phyloP scores from a whole-genome alignment of 257 asterid species.

The Solanum pinnatisectum region DNA sequence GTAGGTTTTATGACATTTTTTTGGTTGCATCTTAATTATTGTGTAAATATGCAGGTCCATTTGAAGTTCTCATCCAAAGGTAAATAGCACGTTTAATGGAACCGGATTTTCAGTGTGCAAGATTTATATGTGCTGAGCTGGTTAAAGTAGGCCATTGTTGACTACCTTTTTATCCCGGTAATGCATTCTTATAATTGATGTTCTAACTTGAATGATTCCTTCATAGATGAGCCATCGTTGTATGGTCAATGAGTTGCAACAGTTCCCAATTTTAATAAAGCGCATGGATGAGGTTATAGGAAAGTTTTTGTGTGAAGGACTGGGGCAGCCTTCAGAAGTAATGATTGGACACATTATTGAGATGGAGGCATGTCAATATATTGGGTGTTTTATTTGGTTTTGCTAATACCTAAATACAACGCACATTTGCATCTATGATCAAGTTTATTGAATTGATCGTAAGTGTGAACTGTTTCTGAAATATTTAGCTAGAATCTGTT shows the following conservation, averaged over 20 bases:
- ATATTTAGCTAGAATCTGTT: neutral
- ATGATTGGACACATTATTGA: slow-evolving; percentile 80
- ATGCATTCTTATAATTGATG: neutral
- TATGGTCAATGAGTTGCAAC: slow-evolving; percentile 70
- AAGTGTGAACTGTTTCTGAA: neutral
- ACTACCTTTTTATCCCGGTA: neutral
- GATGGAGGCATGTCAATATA: slow-evolving; percentile 54
- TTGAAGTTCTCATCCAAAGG: slow-evolving; percentile 81
- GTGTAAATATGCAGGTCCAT: slow-evolving; percentile 54
- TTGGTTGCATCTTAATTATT: neutral
- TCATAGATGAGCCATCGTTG: slow-evolving; percentile 81
- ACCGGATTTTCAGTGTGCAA: slow-evolving; percentile 92
- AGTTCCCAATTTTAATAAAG: slow-evolving; percentile 66
- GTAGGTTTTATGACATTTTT: neutral
- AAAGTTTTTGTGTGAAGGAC: slow-evolving; percentile 68
- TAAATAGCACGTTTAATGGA: slow-evolving; percentile 86
- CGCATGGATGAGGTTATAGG: slow-evolving; percentile 72
- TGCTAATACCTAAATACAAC: neutral
- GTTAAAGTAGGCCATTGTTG: slow-evolving; percentile 45
- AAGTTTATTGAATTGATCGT: neutral
- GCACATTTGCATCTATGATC: neutral
- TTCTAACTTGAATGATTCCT: neutral
- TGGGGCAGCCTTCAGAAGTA: slow-evolving; percentile 69
- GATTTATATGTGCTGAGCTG: slow-evolving; percentile 85
- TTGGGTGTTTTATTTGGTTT: neutral